Evolutionary conservation across 345 rosid species (phyloP), one percentile per base, ranked within the genome.

Genomic region (Rhizophora apiculata): DNA sequence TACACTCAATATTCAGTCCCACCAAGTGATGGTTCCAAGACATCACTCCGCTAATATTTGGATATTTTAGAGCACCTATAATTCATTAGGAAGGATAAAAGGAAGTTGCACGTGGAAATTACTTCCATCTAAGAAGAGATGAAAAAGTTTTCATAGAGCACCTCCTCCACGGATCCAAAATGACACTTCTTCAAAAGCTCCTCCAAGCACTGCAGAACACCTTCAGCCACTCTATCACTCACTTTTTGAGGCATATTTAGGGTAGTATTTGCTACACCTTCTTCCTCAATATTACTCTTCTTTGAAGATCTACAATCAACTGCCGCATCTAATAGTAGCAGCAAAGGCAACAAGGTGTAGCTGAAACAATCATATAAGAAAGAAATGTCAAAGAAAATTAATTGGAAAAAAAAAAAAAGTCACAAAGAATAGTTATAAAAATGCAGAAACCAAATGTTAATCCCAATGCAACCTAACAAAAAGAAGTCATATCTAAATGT

Each of bases 161-260:
- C 98, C 98, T 94, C 97, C 67, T 91, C 89, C 8, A 85, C 77
- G 30, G 91, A 85, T 30, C 77, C 82, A 11, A 89, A 67, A 65
- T 75, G 69, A 69, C 95, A 87, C 74, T 91, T 91, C 70, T 73
- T 78, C 6, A 91, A 78, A 78, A 91, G 96, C 72, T 85, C 93
- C 76, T 94, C 96, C 81, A 94, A 84, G 77, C 96, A 94, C 74
- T 68, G 79, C 65, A 94, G 68, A 30, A 84, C 83, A 43, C 88
- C 89, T 85, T 94, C 98, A 6, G 91, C 96, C 39, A 88, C 93
- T 74, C 71, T 82, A 76, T 94, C 98, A 62, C 93, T 88, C 55
- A 91, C 89, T 70, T 74, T 78, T 61, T 63, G 63, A 30, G 83
- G 78, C 56, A 46, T 8, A 29, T 48, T 57, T 8, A 68, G 54